Evolutionary conservation across 257 asterid species (phyloP), one percentile per base, ranked within the genome.

Genomic region (Plantago elongata): DNA sequence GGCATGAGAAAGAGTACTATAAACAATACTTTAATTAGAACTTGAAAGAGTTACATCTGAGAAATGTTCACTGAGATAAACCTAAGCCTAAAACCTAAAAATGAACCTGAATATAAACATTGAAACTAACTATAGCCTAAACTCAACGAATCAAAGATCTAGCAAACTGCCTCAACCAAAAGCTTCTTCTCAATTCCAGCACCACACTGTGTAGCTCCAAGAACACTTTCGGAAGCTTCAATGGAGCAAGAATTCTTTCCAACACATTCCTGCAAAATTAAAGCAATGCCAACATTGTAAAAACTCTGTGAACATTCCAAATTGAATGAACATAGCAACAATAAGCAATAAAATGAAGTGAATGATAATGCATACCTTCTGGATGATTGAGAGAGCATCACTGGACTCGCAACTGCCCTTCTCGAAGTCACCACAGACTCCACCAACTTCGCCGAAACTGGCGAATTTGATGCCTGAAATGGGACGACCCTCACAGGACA

Each of bases 141-240:
- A 22, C 27, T 22, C 27, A 2, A 22, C 27, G 2, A 22, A 22
- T 22, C 27, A 22, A 22, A 22, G 27, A 34, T 34, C 66, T 76
- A 68, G 60, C 90, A 83, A 42, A 69, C 34, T 0, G 83, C 87
- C 64, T 83, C 90, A 16, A 83, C 88, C 15, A 71, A 73, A 1
- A 85, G 84, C 51, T 70, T 81, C 60, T 78, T 81, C 0, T 37
- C 3, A 0, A 60, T 44, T 0, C 61, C 69, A 0, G 43, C 57
- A 3, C 38, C 65, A 55, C 90, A 85, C 7, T 66, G 62, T 0
- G 83, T 73, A 9, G 73, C 3, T 7, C 94, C 88, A 29, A 85
- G 75, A 4, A 65, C 55, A 0, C 9, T 57, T 5, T 69, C 80
- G 0, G 77, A 16, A 11, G 84, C 90, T 2, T 60, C 0, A 2